These are phyloP conservation scores for Sugiyamaella marilandica DNA, from an alignment of 805 yeast genomes.

Conservation along the genomic window DNA sequence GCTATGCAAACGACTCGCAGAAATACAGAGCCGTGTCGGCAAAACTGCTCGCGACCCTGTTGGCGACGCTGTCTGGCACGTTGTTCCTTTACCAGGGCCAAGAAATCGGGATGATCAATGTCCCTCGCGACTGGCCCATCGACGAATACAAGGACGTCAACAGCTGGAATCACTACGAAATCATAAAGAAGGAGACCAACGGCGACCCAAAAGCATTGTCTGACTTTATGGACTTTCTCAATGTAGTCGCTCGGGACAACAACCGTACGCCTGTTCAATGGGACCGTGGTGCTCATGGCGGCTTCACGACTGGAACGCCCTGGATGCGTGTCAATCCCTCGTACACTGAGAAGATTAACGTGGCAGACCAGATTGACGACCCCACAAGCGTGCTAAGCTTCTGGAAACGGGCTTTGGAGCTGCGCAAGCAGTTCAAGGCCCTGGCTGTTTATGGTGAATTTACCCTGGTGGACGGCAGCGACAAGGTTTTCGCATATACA, in stretches of 20 bases:
- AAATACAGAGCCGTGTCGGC: conserved; percentile 38
- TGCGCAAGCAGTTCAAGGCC: conserved; percentile 44
- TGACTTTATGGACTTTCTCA: conserved; percentile 15
- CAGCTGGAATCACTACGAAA: conserved; percentile 27
- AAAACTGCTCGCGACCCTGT: conserved; percentile 46
- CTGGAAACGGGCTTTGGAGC: conserved; percentile 40
- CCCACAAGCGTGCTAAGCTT: conserved; percentile 43
- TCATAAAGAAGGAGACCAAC: conserved; percentile 3
- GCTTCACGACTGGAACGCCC: conserved; percentile 44
- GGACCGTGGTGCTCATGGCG: conserved; percentile 42
- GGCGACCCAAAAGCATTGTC: conserved; percentile 5
- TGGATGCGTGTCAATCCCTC: conserved; percentile 53
- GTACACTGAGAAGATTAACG: conserved; percentile 44
- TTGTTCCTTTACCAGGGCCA: conserved; percentile 57
- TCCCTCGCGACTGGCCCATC: conserved; percentile 40
- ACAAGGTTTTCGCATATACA: conserved; percentile 39
- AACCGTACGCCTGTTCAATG: conserved; percentile 57
- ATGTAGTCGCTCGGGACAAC: conserved; percentile 44
- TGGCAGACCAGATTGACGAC: conserved; percentile 41
- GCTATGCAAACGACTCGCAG: conserved; percentile 41
- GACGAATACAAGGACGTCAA: conserved; percentile 49
- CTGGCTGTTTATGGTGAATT: conserved; percentile 43
- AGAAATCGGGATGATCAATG: conserved; percentile 53
- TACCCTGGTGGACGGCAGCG: conserved; percentile 42
- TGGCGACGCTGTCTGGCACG: conserved; percentile 48